Evolutionary conservation across 208 protist genomes (phyloP).

Genomic region (Wallacemonas rigidus): DNA sequence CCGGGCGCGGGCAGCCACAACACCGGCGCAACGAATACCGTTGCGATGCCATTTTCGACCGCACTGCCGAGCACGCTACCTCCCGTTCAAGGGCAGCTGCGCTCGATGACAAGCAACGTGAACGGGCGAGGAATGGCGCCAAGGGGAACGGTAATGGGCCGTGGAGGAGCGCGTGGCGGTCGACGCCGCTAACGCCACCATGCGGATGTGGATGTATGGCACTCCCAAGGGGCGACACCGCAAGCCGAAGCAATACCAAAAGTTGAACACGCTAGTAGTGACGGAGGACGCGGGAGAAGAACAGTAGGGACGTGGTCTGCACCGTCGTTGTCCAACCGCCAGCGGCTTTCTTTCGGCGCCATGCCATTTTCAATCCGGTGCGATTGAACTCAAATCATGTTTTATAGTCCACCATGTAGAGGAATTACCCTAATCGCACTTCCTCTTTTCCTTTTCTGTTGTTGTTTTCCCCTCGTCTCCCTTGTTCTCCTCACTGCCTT

Average conservation of each 20-base stretch:
- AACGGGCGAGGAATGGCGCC: neutral
- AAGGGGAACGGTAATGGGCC: neutral
- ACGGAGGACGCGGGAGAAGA: too few relatives aligned
- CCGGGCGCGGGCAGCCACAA: neutral
- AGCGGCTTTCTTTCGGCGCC: too few relatives aligned
- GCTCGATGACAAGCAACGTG: constrained; percentile 9
- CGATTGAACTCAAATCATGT: neutral
- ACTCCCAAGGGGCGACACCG: neutral
- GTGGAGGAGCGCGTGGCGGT: neutral
- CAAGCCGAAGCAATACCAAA: neutral
- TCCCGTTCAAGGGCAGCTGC: constrained; percentile 16
- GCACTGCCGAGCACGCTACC: constrained; percentile 6
- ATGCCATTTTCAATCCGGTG: too few relatives aligned
- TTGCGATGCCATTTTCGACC: neutral
- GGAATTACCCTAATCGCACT: neutral
- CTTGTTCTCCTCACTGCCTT: neutral
- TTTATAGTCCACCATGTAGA: neutral
- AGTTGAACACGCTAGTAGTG: neutral
- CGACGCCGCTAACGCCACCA: neutral
- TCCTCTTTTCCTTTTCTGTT: neutral
- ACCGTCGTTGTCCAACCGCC: too few relatives aligned
- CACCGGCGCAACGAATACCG: neutral
- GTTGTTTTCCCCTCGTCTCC: neutral
- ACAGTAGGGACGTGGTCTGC: too few relatives aligned
- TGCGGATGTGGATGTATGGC: neutral